phyloP scores from a whole-genome alignment of 2,329 filamentous ascomycete genomes.

The Colletotrichum gigasporum region DNA sequence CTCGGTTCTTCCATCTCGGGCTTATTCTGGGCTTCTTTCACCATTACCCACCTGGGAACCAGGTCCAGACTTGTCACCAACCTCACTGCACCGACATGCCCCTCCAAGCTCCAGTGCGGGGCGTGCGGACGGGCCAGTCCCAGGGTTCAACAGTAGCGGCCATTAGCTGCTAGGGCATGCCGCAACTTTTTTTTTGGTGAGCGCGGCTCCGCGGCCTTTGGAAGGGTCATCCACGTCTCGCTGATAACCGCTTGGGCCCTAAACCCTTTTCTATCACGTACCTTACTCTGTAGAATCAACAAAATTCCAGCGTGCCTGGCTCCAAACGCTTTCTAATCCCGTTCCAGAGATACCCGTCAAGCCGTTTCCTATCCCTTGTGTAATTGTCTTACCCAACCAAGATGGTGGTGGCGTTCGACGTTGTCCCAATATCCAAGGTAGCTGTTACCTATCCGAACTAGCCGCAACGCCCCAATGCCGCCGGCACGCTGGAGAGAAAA shows the following conservation, averaged over 20 bases:
- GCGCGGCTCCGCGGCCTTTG: constrained; percentile 5
- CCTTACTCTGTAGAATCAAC: not conserved
- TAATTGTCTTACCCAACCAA: not conserved
- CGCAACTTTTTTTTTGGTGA: not conserved
- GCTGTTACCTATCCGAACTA: no score
- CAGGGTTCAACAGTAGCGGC: not conserved
- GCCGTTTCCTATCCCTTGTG: not conserved
- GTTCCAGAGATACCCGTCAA: not conserved
- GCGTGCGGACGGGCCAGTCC: constrained; percentile 4
- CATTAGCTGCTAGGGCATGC: not conserved
- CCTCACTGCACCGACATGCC: constrained; percentile 19
- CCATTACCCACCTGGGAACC: constrained; percentile 16
- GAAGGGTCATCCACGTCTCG: constrained; percentile 3
- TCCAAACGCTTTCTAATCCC: no score
- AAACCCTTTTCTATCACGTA: not conserved
- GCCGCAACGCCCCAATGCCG: not conserved
- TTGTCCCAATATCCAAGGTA: not conserved
- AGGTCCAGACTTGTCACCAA: constrained; percentile 24
- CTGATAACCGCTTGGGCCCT: not conserved
- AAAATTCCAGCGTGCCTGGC: not conserved
- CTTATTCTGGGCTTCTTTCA: constrained; percentile 31
- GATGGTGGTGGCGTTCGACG: not conserved
- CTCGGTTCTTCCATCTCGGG: constrained; percentile 23
- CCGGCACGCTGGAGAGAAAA: constrained; percentile 1
- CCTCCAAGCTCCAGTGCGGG: constrained; percentile 22